Evolutionary conservation across 352 stramenopile genomes (phyloP), one percentile per base, ranked within the genome.

Genomic region (Pythium sp.): DNA sequence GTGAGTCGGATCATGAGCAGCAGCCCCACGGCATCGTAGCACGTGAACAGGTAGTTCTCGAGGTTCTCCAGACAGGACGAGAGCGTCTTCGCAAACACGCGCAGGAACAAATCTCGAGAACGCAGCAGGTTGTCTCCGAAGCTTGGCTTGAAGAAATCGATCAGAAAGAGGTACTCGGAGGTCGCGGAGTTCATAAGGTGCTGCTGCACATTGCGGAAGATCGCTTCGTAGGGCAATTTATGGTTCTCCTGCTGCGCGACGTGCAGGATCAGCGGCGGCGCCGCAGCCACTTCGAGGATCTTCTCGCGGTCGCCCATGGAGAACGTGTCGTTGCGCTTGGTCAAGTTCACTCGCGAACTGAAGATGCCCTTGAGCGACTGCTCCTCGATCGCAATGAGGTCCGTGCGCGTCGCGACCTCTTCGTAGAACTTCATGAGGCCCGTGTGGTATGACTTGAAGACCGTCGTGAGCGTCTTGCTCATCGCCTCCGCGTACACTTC

Each of bases 1-100:
- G 94, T 99, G 24, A 99, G 78, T 32, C 97, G 97, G 70, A 99
- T 98, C 96, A 99, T 99, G 18, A 99, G 86, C n/a, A 99, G 84
- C 28, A 99, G 78, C 38, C 89, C 97, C 30, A 99, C 92, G 18
- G 89, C 93, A 83, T 99, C 98, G 71, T 98, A 97, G 70, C 89
- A 99, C 56, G 89, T 97, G 73, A 98, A 99, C 2, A 99, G 73
- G 69, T 99, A 99, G 78, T 99, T 99, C 68, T 99, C 97, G 58
- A 99, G 76, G 70, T 99, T 97, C 72, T 99, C 98, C 18, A 99
- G 78, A 53, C 97, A 92, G 30, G 98, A 67, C 3, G 89, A 97
- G n/a, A 99, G 79, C 30, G 97, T 99, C 73, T 96, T 97, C 7
- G 91, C 87, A 84, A 99, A 99, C 7, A 99, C 94, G 26, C 89